phyloP scores from a whole-genome alignment of 495 filamentous ascomycete genomes.

The Penicillium argentinense region DNA sequence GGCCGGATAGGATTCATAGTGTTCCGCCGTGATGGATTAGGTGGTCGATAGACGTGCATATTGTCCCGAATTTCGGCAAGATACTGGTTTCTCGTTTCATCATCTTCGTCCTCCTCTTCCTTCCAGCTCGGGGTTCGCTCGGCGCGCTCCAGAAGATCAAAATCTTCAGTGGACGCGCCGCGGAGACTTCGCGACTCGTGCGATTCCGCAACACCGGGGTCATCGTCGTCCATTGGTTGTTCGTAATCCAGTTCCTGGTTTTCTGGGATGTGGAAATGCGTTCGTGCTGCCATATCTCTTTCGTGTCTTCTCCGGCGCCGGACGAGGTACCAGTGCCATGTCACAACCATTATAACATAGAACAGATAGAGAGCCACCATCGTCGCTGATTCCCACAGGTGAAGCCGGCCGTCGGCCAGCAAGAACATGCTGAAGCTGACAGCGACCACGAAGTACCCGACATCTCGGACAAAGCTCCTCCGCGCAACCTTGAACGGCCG shows the following conservation, averaged over 20 bases:
- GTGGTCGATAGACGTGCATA: constrained; percentile 82
- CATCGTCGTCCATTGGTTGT: constrained; percentile 71
- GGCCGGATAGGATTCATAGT: constrained; percentile 84
- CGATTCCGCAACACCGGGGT: constrained; percentile 56
- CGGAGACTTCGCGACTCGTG: constrained; percentile 54
- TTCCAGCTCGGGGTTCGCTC: constrained; percentile 45
- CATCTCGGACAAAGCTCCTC: constrained; percentile 87
- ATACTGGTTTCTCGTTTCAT: constrained; percentile 67
- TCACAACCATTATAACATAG: constrained; percentile 85
- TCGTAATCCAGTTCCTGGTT: constrained; percentile 70
- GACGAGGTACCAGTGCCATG: constrained; percentile 85
- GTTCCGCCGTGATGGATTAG: constrained; percentile 62
- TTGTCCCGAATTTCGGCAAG: constrained; percentile 85
- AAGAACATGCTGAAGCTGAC: constrained; percentile 86
- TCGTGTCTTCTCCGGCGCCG: constrained; percentile 57
- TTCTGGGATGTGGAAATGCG: constrained; percentile 66
- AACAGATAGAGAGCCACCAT: constrained; percentile 95
- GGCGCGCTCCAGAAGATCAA: constrained; percentile 68
- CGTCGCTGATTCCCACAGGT: constrained; percentile 80
- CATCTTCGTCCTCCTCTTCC: constrained; percentile 60
- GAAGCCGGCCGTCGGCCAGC: constrained; percentile 78
- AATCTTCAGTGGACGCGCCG: constrained; percentile 61
- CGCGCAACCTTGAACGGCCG: constrained; percentile 88
- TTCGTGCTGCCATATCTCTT: constrained; percentile 67
- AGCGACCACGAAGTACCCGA: constrained; percentile 89